A percentile compares a stretch with the other conserved stretches of the same genome.
Evolutionary conservation across 2,329 filamentous ascomycete genomes (phyloP).

Genomic region (Huntiella moniliformis): DNA sequence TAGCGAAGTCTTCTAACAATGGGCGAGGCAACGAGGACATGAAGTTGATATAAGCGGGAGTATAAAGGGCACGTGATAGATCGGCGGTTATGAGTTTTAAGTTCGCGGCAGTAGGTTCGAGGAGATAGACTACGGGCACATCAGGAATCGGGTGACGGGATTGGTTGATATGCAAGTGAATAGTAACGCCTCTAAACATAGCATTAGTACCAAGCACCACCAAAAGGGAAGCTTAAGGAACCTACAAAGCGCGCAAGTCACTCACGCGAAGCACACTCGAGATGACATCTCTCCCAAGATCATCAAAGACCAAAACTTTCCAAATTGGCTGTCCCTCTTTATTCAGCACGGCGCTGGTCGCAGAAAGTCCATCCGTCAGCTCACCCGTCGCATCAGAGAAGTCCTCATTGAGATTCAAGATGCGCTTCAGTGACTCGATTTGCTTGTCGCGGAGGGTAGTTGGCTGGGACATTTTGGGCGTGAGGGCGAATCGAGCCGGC

Average conservation of each 20-base stretch:
- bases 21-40: conserved; percentile 80
- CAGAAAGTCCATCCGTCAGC: conserved; percentile 42
- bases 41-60: conserved; percentile 92
- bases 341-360: conserved; percentile 63
- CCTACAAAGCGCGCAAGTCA: conserved; percentile 60
- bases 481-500: background rate
- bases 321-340: conserved; percentile 84
- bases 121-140: conserved; percentile 88
- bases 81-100: conserved; percentile 69
- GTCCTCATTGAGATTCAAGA: conserved; percentile 82
- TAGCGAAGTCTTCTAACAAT: conserved; percentile 83
- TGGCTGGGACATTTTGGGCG: conserved; percentile 1
- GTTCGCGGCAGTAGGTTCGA: conserved; percentile 72
- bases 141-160: conserved; percentile 82
- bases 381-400: conserved; percentile 38
- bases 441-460: conserved; percentile 10
- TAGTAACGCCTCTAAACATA: conserved; percentile 51
- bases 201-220: background rate
- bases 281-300: conserved; percentile 79
- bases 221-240: background rate
- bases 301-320: conserved; percentile 95
- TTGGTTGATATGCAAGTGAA: conserved; percentile 53
- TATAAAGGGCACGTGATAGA: conserved; percentile 71
- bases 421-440: conserved; percentile 60
- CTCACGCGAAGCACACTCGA: conserved; percentile 90